Evolutionary conservation across 2,329 filamentous ascomycete genomes (phyloP).

Genomic region (Ascochyta fabae): DNA sequence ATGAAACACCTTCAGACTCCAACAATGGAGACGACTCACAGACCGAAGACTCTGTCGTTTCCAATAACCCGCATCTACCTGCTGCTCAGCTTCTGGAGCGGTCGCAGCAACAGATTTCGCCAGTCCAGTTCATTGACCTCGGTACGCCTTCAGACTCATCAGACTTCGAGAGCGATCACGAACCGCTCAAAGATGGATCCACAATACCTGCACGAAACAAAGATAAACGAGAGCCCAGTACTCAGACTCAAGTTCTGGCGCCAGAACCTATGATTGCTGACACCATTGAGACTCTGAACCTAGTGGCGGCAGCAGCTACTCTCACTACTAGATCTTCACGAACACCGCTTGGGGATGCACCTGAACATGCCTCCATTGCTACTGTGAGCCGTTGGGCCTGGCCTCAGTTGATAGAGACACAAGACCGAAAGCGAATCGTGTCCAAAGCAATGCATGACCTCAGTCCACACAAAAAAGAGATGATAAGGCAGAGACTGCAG

Average conservation of each 20-base stretch:
- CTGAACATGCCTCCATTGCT: constrained; percentile 36
- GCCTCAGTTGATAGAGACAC: constrained; percentile 43
- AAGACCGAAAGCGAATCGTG: constrained; percentile 54
- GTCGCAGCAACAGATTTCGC: neutral
- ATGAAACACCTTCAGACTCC: constrained; percentile 5
- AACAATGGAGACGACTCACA: constrained; percentile 4
- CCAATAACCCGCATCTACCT: neutral
- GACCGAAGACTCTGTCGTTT: neutral
- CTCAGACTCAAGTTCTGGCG: neutral
- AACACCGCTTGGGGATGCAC: constrained; percentile 21
- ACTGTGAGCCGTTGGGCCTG: constrained; percentile 44
- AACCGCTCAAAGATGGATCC: neutral
- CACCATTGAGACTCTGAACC: constrained; percentile 10
- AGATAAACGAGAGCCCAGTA: neutral
- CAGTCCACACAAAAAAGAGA: constrained; percentile 25
- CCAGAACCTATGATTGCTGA: constrained; percentile 10
- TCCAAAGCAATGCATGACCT: constrained; percentile 52
- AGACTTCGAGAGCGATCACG: neutral
- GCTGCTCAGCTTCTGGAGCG: neutral
- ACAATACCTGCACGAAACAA: neutral
- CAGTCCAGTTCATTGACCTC: constrained; percentile 26
- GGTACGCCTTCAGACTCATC: constrained; percentile 25
- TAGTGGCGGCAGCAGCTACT: neutral
- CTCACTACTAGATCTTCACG: neutral
- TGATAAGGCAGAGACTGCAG: constrained; percentile 28